A percentile compares a stretch with the other conserved stretches of the same genome.
Evolutionary conservation across 768 basidiomycete genomes (phyloP).

Genomic region (Russula griseocarnosa): DNA sequence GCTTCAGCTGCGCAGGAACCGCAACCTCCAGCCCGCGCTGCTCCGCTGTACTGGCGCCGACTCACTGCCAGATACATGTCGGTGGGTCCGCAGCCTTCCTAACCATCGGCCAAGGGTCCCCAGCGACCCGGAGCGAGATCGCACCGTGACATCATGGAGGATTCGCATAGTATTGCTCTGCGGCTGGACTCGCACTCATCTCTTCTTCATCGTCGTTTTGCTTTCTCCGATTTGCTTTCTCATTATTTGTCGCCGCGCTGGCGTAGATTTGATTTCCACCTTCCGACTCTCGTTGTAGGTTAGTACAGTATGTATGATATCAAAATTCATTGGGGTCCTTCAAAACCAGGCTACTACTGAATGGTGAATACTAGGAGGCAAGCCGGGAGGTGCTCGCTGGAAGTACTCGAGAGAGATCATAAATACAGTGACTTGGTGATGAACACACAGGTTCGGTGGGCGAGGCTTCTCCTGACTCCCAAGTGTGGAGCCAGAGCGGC

Average conservation of each 20-base stretch:
- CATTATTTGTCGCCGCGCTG: neutral
- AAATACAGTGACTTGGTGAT: no score
- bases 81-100: neutral
- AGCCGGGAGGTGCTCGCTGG: no score
- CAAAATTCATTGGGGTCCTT: neutral
- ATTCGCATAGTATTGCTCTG: neutral
- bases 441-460: no score
- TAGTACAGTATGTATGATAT: neutral
- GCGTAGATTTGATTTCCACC: neutral
- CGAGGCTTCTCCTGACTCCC: no score
- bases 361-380: no score
- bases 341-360: no score
- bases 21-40: neutral
- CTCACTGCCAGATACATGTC: slow-evolving; percentile 1
- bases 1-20: neutral
- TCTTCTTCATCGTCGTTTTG: neutral
- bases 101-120: neutral
- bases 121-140: neutral
- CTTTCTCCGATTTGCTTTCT: neutral
- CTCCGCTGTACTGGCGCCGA: slow-evolving; percentile 10
- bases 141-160: neutral
- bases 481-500: no score
- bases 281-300: neutral
- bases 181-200: neutral
- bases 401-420: no score